Base-by-base conservation (phyloP, 2,329 filamentous ascomycete species). In the Macrophomina phaseolina region DNA sequence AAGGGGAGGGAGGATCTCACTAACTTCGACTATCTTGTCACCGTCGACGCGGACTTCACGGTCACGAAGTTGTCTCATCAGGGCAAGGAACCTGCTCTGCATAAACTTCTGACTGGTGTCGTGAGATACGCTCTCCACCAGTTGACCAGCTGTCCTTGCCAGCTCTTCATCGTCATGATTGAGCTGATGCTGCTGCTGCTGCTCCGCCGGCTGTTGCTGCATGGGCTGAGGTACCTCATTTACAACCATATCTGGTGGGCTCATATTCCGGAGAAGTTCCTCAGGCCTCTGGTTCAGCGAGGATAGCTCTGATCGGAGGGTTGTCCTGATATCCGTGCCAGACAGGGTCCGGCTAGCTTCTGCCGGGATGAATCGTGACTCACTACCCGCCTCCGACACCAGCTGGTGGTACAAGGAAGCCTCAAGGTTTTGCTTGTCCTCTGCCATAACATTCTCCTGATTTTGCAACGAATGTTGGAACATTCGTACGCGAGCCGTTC, bases 61-160 rank as follows among this genome's bases (percentile, higher is more conserved):
- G 73, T 92, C 88, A 62, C 90, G 86, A 65, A 95, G 86, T 67
- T 87, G 86, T 34, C 90, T 87, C 92, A 96, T 95, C 53, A 96
- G 81, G 4, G 86, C 83, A 0, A 94, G 79, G 73, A 96, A 96
- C 67, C 87, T 87, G 70, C 91, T 94, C 73, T 93, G 87, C 72
- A 89, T 87, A 77, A 95, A 95, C 74, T 94, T 94, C 55, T 88
- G 81, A 65, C 86, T 89, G 67, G 87, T 85, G 71, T 94, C 89
- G 71, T 89, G 82, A 23, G 86, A 83, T 12, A 96, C 86, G 45
- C 87, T 89, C 64, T 90, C 84, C 5, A 95, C 82, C 4, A 96
- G 82, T 67, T 90, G 83, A 16, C 87, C 88, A 5, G 92, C 92
- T 1, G 91, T 93, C 48, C 83, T 83, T 23, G 91, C 89, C 34